Evolutionary conservation across 768 basidiomycete species (phyloP), one percentile per base, ranked within the genome.

Genomic region (Hygrophoropsis aurantiaca): DNA sequence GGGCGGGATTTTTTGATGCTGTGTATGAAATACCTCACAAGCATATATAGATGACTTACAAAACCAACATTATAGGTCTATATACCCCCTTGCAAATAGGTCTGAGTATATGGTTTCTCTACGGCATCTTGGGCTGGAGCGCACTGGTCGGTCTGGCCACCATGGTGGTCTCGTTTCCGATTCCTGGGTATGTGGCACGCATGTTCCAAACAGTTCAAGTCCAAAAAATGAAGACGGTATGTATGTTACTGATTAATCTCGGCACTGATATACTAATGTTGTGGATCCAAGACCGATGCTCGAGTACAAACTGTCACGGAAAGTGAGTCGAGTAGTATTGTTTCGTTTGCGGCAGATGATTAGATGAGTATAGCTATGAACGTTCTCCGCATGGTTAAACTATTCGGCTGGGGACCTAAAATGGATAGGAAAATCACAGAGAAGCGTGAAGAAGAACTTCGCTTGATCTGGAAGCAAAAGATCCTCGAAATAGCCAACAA

Each of bases 361-460:
- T 20, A 30, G 36, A 41, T 38, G 15, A 21, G 37, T 21, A 26
- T 27, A 82, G 82, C 71, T 5, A 68, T 82, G 57, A 76, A 74
- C 44, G 76, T 80, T 16, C 61, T 84, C 11, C 74, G 84, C 15
- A 85, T 86, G 79, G 70, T 86, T 58, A 87, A 88, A 62, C 66
- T 87, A 33, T 87, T 89, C 54, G 86, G 74, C 6, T 78, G 86
- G 76, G 75, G 82, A 72, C 72, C 75, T 47, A 74, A 78, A 38
- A 75, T 85, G 57, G 68, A 75, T 19, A 60, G 73, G 11, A 71
- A 72, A 40, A 69, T 91, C 38, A 64, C 72, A 18, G 73, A 74
- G 24, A 80, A 79, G 55, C 75, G 87, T 49, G 77, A 83, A 36
- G 74, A 75, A 4, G 88, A 90, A 60, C 63, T 90, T 15, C 47